phyloP scores from a whole-genome alignment of 371 early-diverging fungal genomes.

The Apophysomyces sp. region DNA sequence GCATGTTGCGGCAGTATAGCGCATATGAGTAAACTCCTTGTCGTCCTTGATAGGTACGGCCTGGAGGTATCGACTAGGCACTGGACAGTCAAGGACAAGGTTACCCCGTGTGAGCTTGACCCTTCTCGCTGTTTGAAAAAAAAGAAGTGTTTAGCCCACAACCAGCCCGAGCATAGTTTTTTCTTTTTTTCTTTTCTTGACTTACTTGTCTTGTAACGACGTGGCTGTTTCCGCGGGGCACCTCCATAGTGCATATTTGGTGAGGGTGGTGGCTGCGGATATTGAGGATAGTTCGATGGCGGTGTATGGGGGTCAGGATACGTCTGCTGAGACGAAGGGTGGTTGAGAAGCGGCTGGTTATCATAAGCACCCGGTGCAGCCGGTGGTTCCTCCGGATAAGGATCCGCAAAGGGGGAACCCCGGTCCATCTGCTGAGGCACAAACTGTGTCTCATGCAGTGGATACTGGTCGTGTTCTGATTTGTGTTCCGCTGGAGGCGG shows the following conservation, averaged over 20 bases:
- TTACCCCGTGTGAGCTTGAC: conserved; percentile 76
- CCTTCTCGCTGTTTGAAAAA: conserved; percentile 32
- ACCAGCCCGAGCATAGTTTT: too few species aligned
- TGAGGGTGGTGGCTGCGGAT: conserved; percentile 10
- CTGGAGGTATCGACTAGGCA: conserved; percentile 63
- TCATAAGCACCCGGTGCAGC: conserved; percentile 15
- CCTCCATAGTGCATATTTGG: conserved; percentile 43
- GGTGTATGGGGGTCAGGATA: conserved; percentile 8
- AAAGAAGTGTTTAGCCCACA: not conserved
- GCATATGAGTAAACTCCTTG: conserved; percentile 78
- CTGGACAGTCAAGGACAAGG: conserved; percentile 77
- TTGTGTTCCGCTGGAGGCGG: conserved; percentile 18
- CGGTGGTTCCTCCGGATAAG: conserved; percentile 22
- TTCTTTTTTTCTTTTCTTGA: not conserved
- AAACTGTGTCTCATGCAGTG: conserved; percentile 44
- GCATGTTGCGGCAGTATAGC: conserved; percentile 83
- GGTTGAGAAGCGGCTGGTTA: conserved; percentile 30
- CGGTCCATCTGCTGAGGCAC: conserved; percentile 31
- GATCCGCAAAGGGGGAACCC: conserved; percentile 41
- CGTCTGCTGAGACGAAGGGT: conserved; percentile 3
- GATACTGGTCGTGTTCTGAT: conserved; percentile 37
- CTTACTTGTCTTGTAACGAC: conserved; percentile 66
- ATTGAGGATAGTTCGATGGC: conserved; percentile 16
- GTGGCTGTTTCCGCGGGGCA: conserved; percentile 56
- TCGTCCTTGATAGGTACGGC: conserved; percentile 56